These are phyloP conservation scores for Phialophora expanda DNA, from an alignment of 2,329 filamentous ascomycete genomes.

Conservation along the genomic window DNA sequence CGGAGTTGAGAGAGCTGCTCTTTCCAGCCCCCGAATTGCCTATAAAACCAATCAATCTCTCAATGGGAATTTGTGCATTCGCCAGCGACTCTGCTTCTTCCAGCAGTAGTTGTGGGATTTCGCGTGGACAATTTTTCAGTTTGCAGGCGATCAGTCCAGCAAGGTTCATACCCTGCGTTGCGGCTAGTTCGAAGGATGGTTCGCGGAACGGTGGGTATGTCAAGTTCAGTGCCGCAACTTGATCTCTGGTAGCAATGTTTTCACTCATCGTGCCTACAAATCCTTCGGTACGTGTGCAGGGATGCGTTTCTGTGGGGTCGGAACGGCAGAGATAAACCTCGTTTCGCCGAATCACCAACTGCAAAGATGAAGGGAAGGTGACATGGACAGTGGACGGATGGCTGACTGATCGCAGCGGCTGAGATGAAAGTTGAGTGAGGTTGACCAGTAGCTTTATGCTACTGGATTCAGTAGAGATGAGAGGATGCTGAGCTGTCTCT, in stretches of 20 bases:
- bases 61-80: not conserved
- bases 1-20: conserved; percentile 1
- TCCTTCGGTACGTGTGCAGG: not conserved
- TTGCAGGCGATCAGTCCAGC: not conserved
- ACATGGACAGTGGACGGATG: not conserved
- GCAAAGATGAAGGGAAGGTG: not conserved
- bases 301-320: too few relatives aligned
- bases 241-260: not conserved
- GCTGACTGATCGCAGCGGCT: not conserved
- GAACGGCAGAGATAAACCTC: not conserved
- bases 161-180: not conserved
- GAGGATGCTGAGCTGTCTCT: not conserved
- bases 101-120: not conserved
- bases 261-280: not conserved
- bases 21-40: not conserved
- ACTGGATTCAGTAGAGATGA: not conserved
- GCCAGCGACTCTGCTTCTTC: not conserved
- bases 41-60: not conserved
- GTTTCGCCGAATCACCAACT: not conserved
- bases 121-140: not conserved
- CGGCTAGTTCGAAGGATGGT: not conserved
- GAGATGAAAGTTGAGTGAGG: not conserved
- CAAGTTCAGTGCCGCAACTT: not conserved
- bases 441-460: not conserved
- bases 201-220: not conserved